Conservation (phyloP, 148 eudicot species). For the Linanthus parryae region DNA sequence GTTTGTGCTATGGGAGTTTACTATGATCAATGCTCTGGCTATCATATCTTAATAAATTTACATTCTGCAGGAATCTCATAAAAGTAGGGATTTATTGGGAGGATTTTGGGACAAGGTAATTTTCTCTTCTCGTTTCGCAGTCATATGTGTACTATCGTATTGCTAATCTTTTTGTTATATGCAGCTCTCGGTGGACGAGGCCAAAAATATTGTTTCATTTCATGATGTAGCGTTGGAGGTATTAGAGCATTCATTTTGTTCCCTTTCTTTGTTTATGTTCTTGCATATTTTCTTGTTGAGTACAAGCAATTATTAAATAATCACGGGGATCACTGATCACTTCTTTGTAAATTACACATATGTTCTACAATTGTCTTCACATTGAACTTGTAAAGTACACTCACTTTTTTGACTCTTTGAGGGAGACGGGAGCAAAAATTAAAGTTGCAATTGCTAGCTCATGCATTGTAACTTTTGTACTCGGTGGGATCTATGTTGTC, state of each 20-base stretch:
- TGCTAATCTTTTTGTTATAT: slow-evolving; percentile 18
- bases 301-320: no score
- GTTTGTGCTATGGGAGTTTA: no score
- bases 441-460: no score
- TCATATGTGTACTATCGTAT: neutral
- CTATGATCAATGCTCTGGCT: neutral
- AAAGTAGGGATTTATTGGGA: slow-evolving; percentile 57
- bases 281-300: no score
- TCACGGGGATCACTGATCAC: no score
- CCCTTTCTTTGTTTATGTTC: slow-evolving; percentile 1
- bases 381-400: no score
- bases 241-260: slow-evolving; percentile 6
- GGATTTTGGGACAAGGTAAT: slow-evolving; percentile 97
- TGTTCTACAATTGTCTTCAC: no score
- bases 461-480: no score
- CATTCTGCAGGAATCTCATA: slow-evolving; percentile 56
- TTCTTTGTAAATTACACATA: no score
- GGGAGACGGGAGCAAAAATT: no score
- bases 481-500: no score
- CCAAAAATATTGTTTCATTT: slow-evolving; percentile 55
- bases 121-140: neutral
- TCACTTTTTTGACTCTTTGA: no score
- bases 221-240: slow-evolving; percentile 73
- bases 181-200: slow-evolving; percentile 71
- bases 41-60: slow-evolving; percentile 5